Conservation (phyloP, 495 filamentous ascomycete species). For the Hypomontagnella submonticulosa region DNA sequence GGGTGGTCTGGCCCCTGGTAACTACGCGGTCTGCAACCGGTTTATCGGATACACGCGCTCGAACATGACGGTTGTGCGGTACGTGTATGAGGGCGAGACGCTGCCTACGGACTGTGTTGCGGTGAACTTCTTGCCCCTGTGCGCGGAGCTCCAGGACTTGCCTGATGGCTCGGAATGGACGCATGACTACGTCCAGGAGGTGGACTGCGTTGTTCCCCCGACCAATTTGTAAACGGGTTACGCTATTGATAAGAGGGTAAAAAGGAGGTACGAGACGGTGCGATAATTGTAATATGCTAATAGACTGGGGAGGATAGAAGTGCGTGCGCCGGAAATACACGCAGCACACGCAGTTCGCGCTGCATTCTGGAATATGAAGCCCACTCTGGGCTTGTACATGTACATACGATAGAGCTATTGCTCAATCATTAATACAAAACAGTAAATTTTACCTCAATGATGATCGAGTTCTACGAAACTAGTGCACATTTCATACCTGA, state of each 20-base stretch:
- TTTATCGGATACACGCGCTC: slow-evolving; percentile 15
- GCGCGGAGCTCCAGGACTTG: slow-evolving; percentile 20
- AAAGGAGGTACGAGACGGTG: not conserved
- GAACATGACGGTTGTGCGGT: slow-evolving; percentile 22
- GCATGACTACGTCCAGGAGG: slow-evolving; percentile 37
- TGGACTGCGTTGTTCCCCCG: slow-evolving; percentile 20
- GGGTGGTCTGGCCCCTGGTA: slow-evolving; percentile 10
- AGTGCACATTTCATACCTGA: too few species aligned
- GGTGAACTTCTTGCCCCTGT: slow-evolving; percentile 20
- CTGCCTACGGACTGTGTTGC: slow-evolving; percentile 22
- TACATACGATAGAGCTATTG: too few species aligned
- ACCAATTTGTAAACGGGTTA: not conserved
- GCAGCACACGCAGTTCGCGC: too few species aligned
- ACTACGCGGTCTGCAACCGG: slow-evolving; percentile 24
- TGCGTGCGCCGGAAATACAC: too few species aligned
- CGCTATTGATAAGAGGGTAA: not conserved
- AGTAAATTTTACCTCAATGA: too few species aligned
- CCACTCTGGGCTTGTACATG: too few species aligned
- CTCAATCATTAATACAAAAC: too few species aligned
- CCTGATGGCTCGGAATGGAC: slow-evolving; percentile 12
- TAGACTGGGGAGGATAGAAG: too few species aligned
- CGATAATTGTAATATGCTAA: too few species aligned
- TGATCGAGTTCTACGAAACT: too few species aligned
- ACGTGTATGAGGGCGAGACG: slow-evolving; percentile 36
- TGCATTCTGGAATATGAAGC: too few species aligned